Evolutionary conservation across 2,329 filamentous ascomycete genomes (phyloP).

Genomic region (Xylariaceae sp.): DNA sequence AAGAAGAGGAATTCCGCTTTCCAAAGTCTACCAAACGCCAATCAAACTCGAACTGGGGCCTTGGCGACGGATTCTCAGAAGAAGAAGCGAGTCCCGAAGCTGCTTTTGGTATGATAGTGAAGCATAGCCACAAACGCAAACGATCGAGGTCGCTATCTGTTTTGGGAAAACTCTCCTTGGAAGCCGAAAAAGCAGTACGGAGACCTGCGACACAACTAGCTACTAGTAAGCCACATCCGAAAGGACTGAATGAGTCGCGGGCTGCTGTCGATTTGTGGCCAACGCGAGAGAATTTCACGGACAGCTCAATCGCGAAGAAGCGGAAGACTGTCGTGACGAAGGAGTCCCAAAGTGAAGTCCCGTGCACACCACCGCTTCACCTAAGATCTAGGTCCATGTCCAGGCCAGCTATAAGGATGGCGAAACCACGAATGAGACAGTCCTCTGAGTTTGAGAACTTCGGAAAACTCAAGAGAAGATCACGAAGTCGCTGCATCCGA

Average conservation of each 20-base stretch:
- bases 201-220: background rate
- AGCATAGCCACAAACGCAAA: conserved; percentile 26
- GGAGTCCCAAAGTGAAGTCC: background rate
- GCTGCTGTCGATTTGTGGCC: conserved; percentile 28
- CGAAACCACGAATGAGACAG: conserved; percentile 14
- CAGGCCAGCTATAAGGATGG: background rate
- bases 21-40: conserved; percentile 22
- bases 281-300: conserved; percentile 27
- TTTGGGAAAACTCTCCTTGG: conserved; percentile 24
- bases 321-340: background rate
- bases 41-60: conserved; percentile 22
- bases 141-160: conserved; percentile 19
- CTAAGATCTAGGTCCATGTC: background rate
- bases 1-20: conserved; percentile 21
- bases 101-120: conserved; percentile 20
- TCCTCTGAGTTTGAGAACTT: conserved; percentile 26
- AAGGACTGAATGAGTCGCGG: background rate
- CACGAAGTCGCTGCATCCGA: background rate
- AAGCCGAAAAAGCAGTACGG: conserved; percentile 7
- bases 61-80: conserved; percentile 31
- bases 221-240: background rate
- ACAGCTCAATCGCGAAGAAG: conserved; percentile 14
- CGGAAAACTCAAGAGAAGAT: conserved; percentile 10
- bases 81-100: conserved; percentile 27
- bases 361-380: conserved; percentile 1